phyloP scores from a whole-genome alignment of 805 yeast genomes.

The Saccharomycopsis babjevae region DNA sequence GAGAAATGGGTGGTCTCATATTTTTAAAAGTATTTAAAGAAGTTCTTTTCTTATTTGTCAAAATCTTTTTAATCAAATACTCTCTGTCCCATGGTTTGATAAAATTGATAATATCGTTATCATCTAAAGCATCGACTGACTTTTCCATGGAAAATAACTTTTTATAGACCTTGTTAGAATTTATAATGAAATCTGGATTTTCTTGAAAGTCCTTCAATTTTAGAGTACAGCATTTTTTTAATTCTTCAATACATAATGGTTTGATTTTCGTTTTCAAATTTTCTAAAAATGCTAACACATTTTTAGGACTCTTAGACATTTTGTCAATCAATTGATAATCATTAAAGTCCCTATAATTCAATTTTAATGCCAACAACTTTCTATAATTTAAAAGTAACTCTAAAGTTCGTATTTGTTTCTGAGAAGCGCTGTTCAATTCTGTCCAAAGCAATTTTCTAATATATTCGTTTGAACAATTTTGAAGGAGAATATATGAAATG shows the following conservation, averaged over 20 bases:
- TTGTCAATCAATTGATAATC: constrained; percentile 80
- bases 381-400: constrained; percentile 54
- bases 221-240: constrained; percentile 36
- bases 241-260: constrained; percentile 50
- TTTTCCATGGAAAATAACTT: neutral
- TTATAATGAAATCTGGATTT: constrained; percentile 1
- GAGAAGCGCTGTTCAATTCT: constrained; percentile 55
- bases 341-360: constrained; percentile 63
- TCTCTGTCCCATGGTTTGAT: constrained; percentile 93
- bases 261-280: constrained; percentile 44
- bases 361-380: constrained; percentile 57
- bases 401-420: constrained; percentile 49
- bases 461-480: constrained; percentile 43
- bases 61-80: constrained; percentile 33
- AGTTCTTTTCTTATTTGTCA: constrained; percentile 20
- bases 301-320: constrained; percentile 75
- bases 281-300: constrained; percentile 60
- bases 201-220: constrained; percentile 25
- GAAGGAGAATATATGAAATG: constrained; percentile 53
- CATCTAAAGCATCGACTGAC: constrained; percentile 21
- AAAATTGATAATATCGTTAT: constrained; percentile 32
- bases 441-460: constrained; percentile 67
- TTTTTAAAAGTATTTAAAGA: neutral
- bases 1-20: constrained; percentile 38
- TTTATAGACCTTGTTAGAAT: neutral